Percentiles rank a stretch among this genome's conserved stretches.
Conservation (phyloP, 192 early-diverging fungal species). For the Anaeromyces robustus region DNA sequence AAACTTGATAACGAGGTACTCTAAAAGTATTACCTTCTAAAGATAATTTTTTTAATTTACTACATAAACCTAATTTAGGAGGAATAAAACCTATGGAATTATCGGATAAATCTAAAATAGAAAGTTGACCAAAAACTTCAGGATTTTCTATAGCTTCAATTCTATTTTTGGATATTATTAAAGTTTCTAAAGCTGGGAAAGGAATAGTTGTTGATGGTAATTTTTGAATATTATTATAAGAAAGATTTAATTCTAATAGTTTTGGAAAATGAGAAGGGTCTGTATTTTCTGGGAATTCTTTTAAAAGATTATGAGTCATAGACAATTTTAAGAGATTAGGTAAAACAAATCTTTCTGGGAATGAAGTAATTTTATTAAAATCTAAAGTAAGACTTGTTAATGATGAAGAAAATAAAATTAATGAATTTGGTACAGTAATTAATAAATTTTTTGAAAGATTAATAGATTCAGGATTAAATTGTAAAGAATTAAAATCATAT, state of each 20-base stretch:
- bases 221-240: not conserved
- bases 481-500: not conserved
- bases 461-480: not conserved
- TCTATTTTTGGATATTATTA: not conserved
- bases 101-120: not conserved
- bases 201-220: not conserved
- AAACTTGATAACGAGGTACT: not conserved
- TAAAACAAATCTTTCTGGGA: not conserved
- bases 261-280: not conserved
- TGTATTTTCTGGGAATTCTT: not conserved
- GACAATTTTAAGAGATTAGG: not conserved
- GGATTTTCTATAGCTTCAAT: not conserved
- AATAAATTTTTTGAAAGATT: not conserved
- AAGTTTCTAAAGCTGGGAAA: not conserved
- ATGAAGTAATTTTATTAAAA: not conserved
- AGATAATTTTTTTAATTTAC: not conserved
- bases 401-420: not conserved
- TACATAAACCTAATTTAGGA: not conserved
- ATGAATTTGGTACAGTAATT: not conserved
- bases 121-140: not conserved
- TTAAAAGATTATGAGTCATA: not conserved
- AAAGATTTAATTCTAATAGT: not conserved
- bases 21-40: not conserved
- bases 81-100: not conserved
- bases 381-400: not conserved